These are phyloP conservation scores for Poronia punctata DNA, from an alignment of 495 filamentous ascomycete genomes.

Conservation along the genomic window DNA sequence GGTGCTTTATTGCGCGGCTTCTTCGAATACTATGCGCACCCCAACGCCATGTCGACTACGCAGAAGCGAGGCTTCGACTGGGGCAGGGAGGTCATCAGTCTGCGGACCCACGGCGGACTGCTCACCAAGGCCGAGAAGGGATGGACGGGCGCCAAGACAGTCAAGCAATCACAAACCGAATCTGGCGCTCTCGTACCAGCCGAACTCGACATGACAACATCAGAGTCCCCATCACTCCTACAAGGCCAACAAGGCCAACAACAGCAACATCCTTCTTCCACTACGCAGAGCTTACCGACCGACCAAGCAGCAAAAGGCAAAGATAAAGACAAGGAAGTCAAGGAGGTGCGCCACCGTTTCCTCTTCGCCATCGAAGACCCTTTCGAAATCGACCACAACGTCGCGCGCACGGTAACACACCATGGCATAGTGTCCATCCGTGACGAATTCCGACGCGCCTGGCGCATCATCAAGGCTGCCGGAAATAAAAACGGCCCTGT, in stretches of 20 bases:
- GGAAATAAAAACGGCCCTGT: constrained; percentile 16
- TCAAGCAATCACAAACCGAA: constrained; percentile 23
- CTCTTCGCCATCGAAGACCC: constrained; percentile 84
- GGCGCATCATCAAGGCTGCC: constrained; percentile 49
- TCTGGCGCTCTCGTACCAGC: constrained; percentile 6
- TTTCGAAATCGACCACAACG: constrained; percentile 77
- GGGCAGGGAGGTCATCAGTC: constrained; percentile 61
- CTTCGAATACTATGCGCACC: constrained; percentile 71
- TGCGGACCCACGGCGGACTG: constrained; percentile 62
- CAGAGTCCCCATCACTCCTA: constrained; percentile 6
- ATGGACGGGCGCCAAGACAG: constrained; percentile 66
- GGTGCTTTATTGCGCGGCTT: constrained; percentile 65
- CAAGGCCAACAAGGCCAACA: neutral
- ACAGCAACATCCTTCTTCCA: constrained; percentile 5
- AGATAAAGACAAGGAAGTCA: constrained; percentile 29
- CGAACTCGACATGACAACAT: constrained; percentile 12
- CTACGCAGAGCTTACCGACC: neutral
- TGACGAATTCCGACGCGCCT: constrained; percentile 72
- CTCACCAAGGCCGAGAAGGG: constrained; percentile 64
- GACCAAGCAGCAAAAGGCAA: neutral
- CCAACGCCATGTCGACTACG: constrained; percentile 32
- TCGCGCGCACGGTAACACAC: constrained; percentile 72
- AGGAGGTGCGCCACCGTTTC: constrained; percentile 68
- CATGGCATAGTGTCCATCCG: constrained; percentile 67
- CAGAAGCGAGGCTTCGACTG: constrained; percentile 55